Evolutionary conservation across 139 green algal species (phyloP), one percentile per base, ranked within the genome.

Genomic region (Micractinium sp.): DNA sequence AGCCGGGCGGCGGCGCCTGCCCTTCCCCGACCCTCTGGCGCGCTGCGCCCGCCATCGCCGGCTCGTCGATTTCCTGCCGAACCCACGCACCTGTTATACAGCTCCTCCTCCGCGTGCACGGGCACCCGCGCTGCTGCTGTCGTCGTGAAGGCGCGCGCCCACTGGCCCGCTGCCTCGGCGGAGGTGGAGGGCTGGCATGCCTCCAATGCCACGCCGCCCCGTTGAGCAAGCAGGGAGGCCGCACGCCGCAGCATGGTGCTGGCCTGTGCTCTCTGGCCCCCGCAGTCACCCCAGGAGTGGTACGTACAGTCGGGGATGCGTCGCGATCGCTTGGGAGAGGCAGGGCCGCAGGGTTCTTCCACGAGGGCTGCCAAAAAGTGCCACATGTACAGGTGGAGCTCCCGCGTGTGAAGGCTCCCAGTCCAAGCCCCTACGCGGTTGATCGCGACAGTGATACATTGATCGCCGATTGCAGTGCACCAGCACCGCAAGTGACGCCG

Each of bases 101-200:
- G 66, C 73, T 93, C 90, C 39, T 93, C 90, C 63, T 91, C 90
- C 29, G 89, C 82, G 63, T 93, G 90, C 33, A 93, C 81, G 29
- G 88, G 81, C 7, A 56, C 69, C 39, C 35, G 82, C 19, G 81
- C 35, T 35, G 36, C 36, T 31, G 81, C 69, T 27, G 81, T 71
- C 27, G 71, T 84, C 15, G 81, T 88, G 71, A 90, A 81, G 23
- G 74, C 71, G 41, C 85, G 85, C 29, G 13, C 69, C 85, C 83
- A 87, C 66, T 81, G 39, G 27, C 13, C 71, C 25, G 38, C 38
- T 22, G 56, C 53, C 13, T 36, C 47, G 18, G 80, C 53, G 36
- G 81, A n/a, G 0, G 80, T 88, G 66, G 73, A 74, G 12, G 74
- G 61, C 77, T 84, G 80, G 25, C 76, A 22, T 23, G 47, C 61